Conservation (phyloP, 148 eudicot genomes). For the Rhododendron vialii region DNA sequence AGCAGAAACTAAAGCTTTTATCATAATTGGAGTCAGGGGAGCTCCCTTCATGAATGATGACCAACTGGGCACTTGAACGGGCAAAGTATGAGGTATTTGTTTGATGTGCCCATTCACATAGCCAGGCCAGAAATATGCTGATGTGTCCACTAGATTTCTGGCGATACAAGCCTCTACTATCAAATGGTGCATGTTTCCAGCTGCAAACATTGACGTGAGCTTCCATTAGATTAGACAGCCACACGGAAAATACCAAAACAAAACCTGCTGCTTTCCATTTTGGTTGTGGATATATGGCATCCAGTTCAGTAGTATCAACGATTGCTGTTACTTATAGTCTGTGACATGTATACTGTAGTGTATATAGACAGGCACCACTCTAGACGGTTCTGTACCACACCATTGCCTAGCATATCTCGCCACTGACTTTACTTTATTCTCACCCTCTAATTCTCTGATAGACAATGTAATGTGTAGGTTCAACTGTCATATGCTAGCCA, state of each 20-base stretch:
- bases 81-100: conserved; percentile 52
- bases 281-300: conserved; percentile 1
- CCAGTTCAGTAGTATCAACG: neutral
- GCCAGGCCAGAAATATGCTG: conserved; percentile 94
- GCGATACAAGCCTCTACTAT: conserved; percentile 93
- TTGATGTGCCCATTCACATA: conserved; percentile 60
- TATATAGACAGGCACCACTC: neutral
- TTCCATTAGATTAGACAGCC: neutral
- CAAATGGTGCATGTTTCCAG: conserved; percentile 87
- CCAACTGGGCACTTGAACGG: conserved; percentile 80
- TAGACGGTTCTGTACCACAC: neutral
- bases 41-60: conserved; percentile 83
- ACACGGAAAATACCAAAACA: neutral
- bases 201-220: conserved; percentile 39
- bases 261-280: neutral
- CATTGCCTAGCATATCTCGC: neutral
- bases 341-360: neutral
- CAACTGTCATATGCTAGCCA: neutral
- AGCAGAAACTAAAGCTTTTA: conserved; percentile 65
- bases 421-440: neutral
- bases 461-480: neutral
- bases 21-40: conserved; percentile 61
- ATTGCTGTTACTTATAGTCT: neutral
- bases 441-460: neutral
- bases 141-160: conserved; percentile 76